phyloP scores from a whole-genome alignment of 495 filamentous ascomycete genomes.

The Annulohypoxylon bovei region DNA sequence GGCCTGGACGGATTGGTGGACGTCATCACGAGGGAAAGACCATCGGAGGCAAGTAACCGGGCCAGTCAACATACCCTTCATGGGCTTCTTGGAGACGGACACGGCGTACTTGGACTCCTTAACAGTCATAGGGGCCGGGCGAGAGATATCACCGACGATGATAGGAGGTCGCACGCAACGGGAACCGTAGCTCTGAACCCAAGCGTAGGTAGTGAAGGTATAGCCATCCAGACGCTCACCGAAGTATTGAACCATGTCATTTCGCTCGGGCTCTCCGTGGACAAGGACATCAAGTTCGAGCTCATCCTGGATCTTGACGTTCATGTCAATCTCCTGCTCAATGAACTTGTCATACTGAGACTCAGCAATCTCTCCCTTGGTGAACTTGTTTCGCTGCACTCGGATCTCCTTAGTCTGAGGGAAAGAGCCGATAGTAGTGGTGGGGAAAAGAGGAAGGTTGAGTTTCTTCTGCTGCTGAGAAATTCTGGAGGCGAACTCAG shows the following conservation, averaged over 20 bases:
- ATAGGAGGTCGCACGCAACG: conserved; percentile 98
- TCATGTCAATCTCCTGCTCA: conserved; percentile 93
- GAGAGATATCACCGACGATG: conserved; percentile 97
- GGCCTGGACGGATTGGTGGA: conserved; percentile 98
- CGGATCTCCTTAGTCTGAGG: conserved; percentile 99
- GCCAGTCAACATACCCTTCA: conserved; percentile 99
- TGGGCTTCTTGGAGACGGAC: conserved; percentile 95
- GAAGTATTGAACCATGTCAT: conserved; percentile 99
- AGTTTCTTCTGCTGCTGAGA: conserved; percentile 86
- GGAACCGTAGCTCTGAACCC: conserved; percentile 98
- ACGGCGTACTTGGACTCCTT: conserved; percentile 99
- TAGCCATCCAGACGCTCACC: conserved; percentile 96
- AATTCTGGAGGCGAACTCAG: conserved; percentile 82
- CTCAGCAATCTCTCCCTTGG: conserved; percentile 93
- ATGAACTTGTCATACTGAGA: conserved; percentile 98
- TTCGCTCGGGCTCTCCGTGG: conserved; percentile 98
- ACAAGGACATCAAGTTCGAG: conserved; percentile 96
- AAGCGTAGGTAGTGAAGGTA: conserved; percentile 98
- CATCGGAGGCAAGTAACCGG: conserved; percentile 98
- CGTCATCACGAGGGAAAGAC: conserved; percentile 99
- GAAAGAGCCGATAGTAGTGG: conserved; percentile 99
- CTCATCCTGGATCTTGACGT: conserved; percentile 96
- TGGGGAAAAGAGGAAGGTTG: conserved; percentile 95
- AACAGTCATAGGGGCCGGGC: conserved; percentile 96
- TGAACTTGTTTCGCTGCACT: conserved; percentile 94